Conservation (phyloP, 192 early-diverging fungal species). For the Podila clonocystis region DNA sequence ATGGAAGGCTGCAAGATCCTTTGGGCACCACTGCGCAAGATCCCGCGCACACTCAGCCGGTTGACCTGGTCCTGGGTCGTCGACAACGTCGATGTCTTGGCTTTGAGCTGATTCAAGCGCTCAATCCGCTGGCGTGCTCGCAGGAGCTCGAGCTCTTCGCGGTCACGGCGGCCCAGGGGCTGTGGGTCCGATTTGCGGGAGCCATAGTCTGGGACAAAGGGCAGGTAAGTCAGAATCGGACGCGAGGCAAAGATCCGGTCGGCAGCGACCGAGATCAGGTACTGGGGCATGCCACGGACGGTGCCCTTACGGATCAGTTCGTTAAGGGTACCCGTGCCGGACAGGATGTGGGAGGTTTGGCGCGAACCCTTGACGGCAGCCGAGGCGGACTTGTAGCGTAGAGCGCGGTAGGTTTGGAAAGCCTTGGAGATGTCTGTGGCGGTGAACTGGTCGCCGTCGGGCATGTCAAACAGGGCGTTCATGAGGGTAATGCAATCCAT, state of each 20-base stretch:
- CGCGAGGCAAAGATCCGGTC: constrained; percentile 9
- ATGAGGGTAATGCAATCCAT: background rate
- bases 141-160: background rate
- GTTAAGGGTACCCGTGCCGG: background rate
- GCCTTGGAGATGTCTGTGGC: constrained; percentile 16
- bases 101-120: background rate
- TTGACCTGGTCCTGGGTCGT: background rate
- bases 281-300: constrained; percentile 1
- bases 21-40: background rate
- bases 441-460: constrained; percentile 12
- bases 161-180: background rate
- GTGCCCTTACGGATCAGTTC: constrained; percentile 7
- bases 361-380: constrained; percentile 23
- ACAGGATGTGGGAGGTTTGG: background rate
- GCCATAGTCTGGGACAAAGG: constrained; percentile 3
- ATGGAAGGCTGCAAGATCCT: background rate
- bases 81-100: background rate
- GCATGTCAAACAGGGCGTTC: background rate
- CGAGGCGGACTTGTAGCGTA: constrained; percentile 11
- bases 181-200: background rate
- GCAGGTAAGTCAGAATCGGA: constrained; percentile 8
- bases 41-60: background rate
- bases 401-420: constrained; percentile 26
- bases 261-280: background rate
- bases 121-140: background rate